Evolutionary conservation across 2,329 filamentous ascomycete species (phyloP).

Genomic region (Lasiodiplodia sp.): DNA sequence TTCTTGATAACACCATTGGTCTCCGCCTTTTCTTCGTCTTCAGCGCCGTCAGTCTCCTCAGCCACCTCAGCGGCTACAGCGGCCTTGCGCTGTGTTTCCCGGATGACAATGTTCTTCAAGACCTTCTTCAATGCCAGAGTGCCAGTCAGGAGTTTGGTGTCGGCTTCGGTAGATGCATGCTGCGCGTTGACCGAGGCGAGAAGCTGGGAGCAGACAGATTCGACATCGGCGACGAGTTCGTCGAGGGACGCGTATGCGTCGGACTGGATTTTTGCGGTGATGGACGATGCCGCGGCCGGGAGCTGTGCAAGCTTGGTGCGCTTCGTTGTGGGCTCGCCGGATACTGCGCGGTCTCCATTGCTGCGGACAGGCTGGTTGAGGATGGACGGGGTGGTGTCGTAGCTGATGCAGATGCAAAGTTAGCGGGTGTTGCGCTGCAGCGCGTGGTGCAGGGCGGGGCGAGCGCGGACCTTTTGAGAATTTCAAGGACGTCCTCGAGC

Average conservation of each 20-base stretch:
- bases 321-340: conserved; percentile 54
- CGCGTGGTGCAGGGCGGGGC: conserved; percentile 5
- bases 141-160: conserved; percentile 40
- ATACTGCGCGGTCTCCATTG: conserved; percentile 40
- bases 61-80: not conserved
- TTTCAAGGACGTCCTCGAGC: conserved; percentile 51
- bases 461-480: conserved; percentile 48
- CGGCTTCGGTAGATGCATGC: conserved; percentile 39
- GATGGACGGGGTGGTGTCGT: conserved; percentile 56
- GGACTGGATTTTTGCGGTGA: conserved; percentile 48
- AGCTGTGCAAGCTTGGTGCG: conserved; percentile 52
- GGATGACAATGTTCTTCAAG: conserved; percentile 39
- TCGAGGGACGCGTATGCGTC: conserved; percentile 51
- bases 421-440: conserved; percentile 18
- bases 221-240: conserved; percentile 53
- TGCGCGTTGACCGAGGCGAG: conserved; percentile 44
- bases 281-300: conserved; percentile 38
- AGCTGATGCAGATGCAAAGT: conserved; percentile 37
- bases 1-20: conserved; percentile 29
- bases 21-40: conserved; percentile 4
- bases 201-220: conserved; percentile 49
- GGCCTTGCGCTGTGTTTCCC: conserved; percentile 40
- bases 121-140: conserved; percentile 46
- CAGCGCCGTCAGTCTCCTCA: not conserved
- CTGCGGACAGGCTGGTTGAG: conserved; percentile 48